These are phyloP conservation scores for Tephrocybe sp. DNA, from an alignment of 768 basidiomycete species.

Conservation along the genomic window DNA sequence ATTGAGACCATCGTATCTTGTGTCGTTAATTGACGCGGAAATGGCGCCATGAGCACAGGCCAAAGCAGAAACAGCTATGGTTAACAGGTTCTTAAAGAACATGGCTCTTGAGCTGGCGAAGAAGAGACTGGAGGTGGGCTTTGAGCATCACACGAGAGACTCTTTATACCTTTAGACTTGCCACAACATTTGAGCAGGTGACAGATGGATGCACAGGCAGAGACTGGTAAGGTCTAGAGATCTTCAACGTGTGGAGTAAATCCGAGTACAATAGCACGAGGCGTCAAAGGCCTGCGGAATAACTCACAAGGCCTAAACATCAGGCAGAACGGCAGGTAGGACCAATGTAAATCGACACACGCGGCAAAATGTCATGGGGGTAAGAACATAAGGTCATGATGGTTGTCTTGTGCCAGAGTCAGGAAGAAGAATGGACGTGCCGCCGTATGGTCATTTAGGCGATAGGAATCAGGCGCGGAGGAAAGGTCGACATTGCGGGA, in stretches of 20 bases:
- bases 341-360: neutral
- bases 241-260: neutral
- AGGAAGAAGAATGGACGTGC: neutral
- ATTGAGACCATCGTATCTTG: conserved; percentile 26
- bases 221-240: neutral
- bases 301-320: neutral
- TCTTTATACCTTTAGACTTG: conserved; percentile 14
- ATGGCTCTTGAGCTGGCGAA: conserved; percentile 17
- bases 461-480: conserved; percentile 4
- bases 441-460: conserved; percentile 4
- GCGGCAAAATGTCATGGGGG: conserved; percentile 9
- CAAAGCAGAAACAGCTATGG: conserved; percentile 17
- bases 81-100: conserved; percentile 16
- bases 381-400: neutral
- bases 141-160: too few relatives aligned
- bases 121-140: too few relatives aligned
- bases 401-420: neutral
- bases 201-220: neutral
- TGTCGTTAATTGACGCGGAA: conserved; percentile 20
- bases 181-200: conserved; percentile 10
- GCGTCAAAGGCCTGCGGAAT: neutral
- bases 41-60: conserved; percentile 13
- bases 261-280: neutral
- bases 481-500: conserved; percentile 2
- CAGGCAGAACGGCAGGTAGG: neutral